Percentiles rank a stretch among this genome's conserved stretches.
Conservation (phyloP, 73 alveolate species). For the Blepharisma japonicum region DNA sequence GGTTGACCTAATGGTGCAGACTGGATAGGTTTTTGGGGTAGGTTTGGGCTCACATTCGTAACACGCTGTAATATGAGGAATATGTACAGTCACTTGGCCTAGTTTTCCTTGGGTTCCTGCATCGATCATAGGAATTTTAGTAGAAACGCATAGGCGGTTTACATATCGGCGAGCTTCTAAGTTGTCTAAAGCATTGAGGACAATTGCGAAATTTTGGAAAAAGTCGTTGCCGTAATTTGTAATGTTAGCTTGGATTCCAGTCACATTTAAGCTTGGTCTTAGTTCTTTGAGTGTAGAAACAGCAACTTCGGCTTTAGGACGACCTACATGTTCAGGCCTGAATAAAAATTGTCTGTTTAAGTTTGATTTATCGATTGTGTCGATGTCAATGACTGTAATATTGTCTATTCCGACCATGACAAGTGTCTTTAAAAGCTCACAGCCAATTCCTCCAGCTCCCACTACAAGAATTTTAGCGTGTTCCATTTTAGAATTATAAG, state of each 20-base stretch:
- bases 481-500: background rate
- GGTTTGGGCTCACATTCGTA: constrained; percentile 83
- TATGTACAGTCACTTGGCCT: constrained; percentile 68
- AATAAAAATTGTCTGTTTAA: constrained; percentile 97
- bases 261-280: constrained; percentile 39
- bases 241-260: constrained; percentile 23
- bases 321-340: constrained; percentile 83
- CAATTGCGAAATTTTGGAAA: constrained; percentile 75
- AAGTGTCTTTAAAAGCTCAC: constrained; percentile 95
- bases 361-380: constrained; percentile 97
- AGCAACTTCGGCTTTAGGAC: constrained; percentile 83
- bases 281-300: constrained; percentile 47
- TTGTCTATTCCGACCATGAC: constrained; percentile 89
- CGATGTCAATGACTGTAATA: constrained; percentile 90
- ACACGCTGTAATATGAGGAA: constrained; percentile 89
- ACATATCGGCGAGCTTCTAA: constrained; percentile 92
- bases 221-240: constrained; percentile 63
- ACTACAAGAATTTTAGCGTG: constrained; percentile 87
- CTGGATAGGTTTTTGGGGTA: constrained; percentile 82
- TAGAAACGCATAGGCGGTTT: constrained; percentile 79
- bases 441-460: constrained; percentile 99
- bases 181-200: constrained; percentile 93
- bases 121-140: constrained; percentile 83
- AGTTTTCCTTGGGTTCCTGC: constrained; percentile 92
- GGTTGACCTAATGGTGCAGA: constrained; percentile 90